Evolutionary conservation across 129 eudicot species (phyloP).

Genomic region (Cynara cardunculus): DNA sequence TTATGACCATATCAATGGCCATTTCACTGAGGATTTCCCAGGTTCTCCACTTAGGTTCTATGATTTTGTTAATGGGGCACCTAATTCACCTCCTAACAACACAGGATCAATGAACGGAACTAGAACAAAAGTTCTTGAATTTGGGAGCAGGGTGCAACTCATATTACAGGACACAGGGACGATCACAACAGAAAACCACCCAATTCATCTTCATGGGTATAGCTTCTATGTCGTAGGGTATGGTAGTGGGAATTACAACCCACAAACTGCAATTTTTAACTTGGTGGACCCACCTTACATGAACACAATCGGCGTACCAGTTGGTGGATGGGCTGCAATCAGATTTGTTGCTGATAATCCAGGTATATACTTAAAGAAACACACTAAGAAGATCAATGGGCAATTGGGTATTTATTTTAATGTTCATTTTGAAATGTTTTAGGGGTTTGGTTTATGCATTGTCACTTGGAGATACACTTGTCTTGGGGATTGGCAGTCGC

Average conservation of each 20-base stretch:
- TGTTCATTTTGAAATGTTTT: constrained; percentile 10
- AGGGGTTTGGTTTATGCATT: constrained; percentile 93
- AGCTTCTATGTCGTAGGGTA: constrained; percentile 77
- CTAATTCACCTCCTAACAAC: constrained; percentile 61
- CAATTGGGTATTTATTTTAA: neutral
- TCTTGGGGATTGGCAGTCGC: constrained; percentile 67
- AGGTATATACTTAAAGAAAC: constrained; percentile 37
- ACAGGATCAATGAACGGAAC: constrained; percentile 61
- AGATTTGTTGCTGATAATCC: constrained; percentile 78
- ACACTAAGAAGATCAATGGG: neutral
- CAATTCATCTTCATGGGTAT: constrained; percentile 80
- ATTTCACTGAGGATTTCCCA: constrained; percentile 63
- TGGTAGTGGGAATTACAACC: constrained; percentile 69
- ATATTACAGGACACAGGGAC: constrained; percentile 79
- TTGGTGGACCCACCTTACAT: constrained; percentile 75
- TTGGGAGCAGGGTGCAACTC: constrained; percentile 57
- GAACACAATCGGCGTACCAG: constrained; percentile 84
- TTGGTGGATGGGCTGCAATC: constrained; percentile 87
- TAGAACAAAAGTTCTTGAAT: constrained; percentile 57
- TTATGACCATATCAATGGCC: constrained; percentile 43
- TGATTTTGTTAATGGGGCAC: constrained; percentile 81
- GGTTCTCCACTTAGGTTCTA: constrained; percentile 56
- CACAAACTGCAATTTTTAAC: constrained; percentile 53
- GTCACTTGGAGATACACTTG: constrained; percentile 72
- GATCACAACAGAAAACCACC: constrained; percentile 72